Evolutionary conservation across 768 basidiomycete genomes (phyloP).

Genomic region (Strobilomyces dryophilus): DNA sequence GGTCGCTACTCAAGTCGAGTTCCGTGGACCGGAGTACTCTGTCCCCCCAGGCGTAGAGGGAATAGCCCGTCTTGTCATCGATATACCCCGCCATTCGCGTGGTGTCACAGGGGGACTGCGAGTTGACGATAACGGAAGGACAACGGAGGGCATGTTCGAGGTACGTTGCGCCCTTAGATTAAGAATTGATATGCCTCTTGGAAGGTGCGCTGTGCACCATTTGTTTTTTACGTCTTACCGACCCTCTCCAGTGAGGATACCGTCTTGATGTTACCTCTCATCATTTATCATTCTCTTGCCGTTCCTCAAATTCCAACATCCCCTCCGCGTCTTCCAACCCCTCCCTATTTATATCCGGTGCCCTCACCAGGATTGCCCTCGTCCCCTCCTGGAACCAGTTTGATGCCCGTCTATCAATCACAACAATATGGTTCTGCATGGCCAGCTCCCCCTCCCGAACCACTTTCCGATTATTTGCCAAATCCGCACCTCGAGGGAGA

Average conservation of each 20-base stretch:
- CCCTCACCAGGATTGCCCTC: conserved; percentile 19
- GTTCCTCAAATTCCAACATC: conserved; percentile 39
- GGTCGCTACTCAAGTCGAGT: conserved; percentile 62
- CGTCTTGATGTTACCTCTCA: conserved; percentile 57
- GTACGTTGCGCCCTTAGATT: conserved; percentile 60
- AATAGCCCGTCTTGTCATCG: conserved; percentile 73
- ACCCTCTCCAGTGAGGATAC: conserved; percentile 60
- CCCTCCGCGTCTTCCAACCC: conserved; percentile 15
- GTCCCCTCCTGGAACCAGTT: conserved; percentile 21
- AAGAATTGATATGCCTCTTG: conserved; percentile 61
- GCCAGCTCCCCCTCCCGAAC: conserved; percentile 8
- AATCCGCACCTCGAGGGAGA: conserved; percentile 7
- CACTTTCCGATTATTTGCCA: conserved; percentile 1
- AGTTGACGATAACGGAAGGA: conserved; percentile 43
- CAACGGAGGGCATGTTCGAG: conserved; percentile 60
- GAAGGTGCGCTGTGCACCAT: conserved; percentile 45
- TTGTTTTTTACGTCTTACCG: conserved; percentile 7
- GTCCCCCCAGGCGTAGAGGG: conserved; percentile 74
- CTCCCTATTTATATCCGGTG: conserved; percentile 18
- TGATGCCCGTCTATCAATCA: conserved; percentile 9
- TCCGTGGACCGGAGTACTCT: conserved; percentile 70
- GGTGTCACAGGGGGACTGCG: conserved; percentile 61
- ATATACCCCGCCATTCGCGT: conserved; percentile 65
- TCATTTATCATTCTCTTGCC: conserved; percentile 60
- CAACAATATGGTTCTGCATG: conserved; percentile 7